Conservation (phyloP, 2,329 filamentous ascomycete genomes). For the Sporothrix curviconia region DNA sequence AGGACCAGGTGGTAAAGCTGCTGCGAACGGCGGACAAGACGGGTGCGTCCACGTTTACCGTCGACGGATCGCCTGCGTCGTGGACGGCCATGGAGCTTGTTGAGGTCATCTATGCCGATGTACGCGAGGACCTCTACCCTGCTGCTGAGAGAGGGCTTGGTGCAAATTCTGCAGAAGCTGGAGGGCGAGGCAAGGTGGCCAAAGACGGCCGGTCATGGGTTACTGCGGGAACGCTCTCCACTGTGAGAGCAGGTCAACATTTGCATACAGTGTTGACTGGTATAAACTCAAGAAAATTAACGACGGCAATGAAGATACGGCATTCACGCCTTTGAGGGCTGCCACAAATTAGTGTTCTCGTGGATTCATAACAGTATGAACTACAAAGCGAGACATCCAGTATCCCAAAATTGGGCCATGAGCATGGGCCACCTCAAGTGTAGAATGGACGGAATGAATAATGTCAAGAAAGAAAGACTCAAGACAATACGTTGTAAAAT, state of each 20-base stretch:
- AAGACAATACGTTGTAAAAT: too few species aligned
- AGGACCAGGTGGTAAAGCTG: slow-evolving; percentile 67
- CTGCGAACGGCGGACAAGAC: slow-evolving; percentile 36
- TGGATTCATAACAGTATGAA: too few species aligned
- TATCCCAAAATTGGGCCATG: too few species aligned
- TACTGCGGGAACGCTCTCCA: slow-evolving; percentile 35
- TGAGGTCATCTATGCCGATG: slow-evolving; percentile 76
- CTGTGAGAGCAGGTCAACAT: too few species aligned
- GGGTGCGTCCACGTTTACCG: neutral
- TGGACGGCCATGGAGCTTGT: slow-evolving; percentile 78
- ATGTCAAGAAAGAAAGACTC: too few species aligned
- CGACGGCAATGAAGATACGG: neutral
- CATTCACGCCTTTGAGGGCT: too few species aligned
- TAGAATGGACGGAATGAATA: too few species aligned
- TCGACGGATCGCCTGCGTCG: slow-evolving; percentile 15
- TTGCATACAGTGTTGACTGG: too few species aligned
- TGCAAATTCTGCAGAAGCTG: slow-evolving; percentile 76
- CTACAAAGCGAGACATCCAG: too few species aligned
- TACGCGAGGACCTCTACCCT: slow-evolving; percentile 66
- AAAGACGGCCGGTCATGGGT: slow-evolving; percentile 36
- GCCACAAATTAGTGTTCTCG: too few species aligned
- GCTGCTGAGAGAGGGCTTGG: slow-evolving; percentile 70
- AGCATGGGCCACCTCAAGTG: too few species aligned
- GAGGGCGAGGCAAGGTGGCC: slow-evolving; percentile 59
- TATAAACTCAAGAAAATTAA: too few species aligned